Percentiles rank a stretch among this genome's conserved stretches.
Evolutionary conservation across 1,284 basidiomycete species (phyloP).

Genomic region (Mycosarcoma maydis): DNA sequence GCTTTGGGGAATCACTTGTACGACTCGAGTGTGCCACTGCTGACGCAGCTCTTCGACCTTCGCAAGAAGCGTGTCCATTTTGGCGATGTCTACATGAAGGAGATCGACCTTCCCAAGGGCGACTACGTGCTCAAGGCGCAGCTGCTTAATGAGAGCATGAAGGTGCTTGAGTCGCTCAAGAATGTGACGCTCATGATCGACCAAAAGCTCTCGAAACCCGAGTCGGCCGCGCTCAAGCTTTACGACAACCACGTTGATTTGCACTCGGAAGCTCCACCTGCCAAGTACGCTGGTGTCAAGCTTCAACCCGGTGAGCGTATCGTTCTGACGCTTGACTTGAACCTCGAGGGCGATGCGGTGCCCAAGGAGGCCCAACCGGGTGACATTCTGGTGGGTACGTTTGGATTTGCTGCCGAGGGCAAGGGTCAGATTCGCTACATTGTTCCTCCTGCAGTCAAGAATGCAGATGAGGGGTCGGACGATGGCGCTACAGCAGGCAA

Average conservation of each 20-base stretch:
- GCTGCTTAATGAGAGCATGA: constrained; percentile 56
- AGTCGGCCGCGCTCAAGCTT: constrained; percentile 58
- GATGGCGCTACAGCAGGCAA: constrained; percentile 28
- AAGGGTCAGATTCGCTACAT: constrained; percentile 60
- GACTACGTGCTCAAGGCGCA: constrained; percentile 65
- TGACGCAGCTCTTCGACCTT: constrained; percentile 63
- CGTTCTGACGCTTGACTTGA: constrained; percentile 59
- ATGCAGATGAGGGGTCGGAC: constrained; percentile 27
- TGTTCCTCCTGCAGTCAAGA: constrained; percentile 61
- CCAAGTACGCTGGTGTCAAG: constrained; percentile 61
- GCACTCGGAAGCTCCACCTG: constrained; percentile 46
- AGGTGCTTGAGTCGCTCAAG: constrained; percentile 62
- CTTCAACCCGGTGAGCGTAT: constrained; percentile 63
- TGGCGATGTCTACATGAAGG: constrained; percentile 67
- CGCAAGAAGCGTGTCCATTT: constrained; percentile 61
- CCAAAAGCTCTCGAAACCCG: constrained; percentile 64
- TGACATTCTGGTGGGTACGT: constrained; percentile 64
- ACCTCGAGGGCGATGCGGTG: constrained; percentile 62
- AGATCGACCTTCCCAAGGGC: constrained; percentile 62
- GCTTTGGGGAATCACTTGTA: constrained; percentile 63
- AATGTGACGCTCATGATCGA: constrained; percentile 61
- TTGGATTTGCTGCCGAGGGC: constrained; percentile 57
- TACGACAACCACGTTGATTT: constrained; percentile 66
- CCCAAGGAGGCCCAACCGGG: constrained; percentile 65
- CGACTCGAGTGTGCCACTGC: constrained; percentile 64